These are phyloP conservation scores for Sphaceloma murrayae DNA, from an alignment of 2,329 filamentous ascomycete species.

Conservation along the genomic window DNA sequence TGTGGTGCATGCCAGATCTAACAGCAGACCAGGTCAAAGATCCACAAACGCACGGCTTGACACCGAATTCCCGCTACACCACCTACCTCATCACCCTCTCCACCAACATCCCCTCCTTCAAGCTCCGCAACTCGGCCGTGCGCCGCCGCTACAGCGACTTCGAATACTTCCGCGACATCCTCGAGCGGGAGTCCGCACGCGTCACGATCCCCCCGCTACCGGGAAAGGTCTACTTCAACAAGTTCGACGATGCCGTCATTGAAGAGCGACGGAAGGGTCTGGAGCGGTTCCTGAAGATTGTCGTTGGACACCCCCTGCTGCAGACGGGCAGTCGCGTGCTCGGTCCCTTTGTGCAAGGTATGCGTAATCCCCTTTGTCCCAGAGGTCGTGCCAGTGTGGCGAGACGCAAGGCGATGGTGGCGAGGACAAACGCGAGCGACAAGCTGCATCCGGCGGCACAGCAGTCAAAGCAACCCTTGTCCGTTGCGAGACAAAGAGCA, in stretches of 20 bases:
- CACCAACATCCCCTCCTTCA: constrained; percentile 98
- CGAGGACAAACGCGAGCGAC: not conserved
- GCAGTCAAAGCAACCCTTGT: not conserved
- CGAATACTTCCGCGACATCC: constrained; percentile 95
- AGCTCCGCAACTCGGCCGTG: constrained; percentile 74
- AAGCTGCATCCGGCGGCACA: not conserved
- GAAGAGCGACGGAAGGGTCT: constrained; percentile 84
- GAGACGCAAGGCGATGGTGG: not conserved
- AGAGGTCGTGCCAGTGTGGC: too few relatives aligned
- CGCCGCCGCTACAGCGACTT: constrained; percentile 95
- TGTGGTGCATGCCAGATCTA: not conserved
- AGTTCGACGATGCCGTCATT: constrained; percentile 97
- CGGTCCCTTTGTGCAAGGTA: constrained; percentile 93
- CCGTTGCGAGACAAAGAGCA: not conserved
- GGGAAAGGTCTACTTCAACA: constrained; percentile 95
- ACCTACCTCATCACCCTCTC: constrained; percentile 97
- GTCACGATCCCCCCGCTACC: constrained; percentile 94
- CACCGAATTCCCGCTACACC: constrained; percentile 64
- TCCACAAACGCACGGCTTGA: constrained; percentile 87
- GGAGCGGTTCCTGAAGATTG: constrained; percentile 93
- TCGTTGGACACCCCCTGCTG: constrained; percentile 88
- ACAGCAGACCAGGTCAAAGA: constrained; percentile 62
- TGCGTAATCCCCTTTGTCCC: constrained; percentile 27
- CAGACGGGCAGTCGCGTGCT: constrained; percentile 97
- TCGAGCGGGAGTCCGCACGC: constrained; percentile 86